Percentiles rank a stretch among this genome's conserved stretches.
phyloP scores from a whole-genome alignment of 2,329 filamentous ascomycete species.

The Penicillium decumbens region DNA sequence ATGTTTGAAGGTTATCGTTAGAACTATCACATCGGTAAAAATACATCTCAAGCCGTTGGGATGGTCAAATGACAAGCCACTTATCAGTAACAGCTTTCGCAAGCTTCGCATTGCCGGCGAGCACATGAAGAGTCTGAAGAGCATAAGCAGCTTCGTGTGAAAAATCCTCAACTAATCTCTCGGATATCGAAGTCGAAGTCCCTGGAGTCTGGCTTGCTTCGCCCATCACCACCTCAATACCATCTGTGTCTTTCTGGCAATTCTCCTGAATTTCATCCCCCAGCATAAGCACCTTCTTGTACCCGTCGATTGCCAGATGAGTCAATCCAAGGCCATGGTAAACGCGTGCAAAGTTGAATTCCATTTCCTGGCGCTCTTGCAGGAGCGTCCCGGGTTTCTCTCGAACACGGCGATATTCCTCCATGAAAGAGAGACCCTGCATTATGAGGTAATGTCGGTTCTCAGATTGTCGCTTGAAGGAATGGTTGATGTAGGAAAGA shows the following conservation, averaged over 20 bases:
- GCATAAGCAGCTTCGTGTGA: conserved; percentile 69
- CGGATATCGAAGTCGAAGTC: conserved; percentile 4
- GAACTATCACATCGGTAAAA: neutral
- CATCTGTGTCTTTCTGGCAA: conserved; percentile 32
- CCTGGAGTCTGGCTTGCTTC: conserved; percentile 7
- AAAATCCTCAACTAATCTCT: conserved; percentile 52
- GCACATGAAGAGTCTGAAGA: conserved; percentile 62
- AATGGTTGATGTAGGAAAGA: conserved; percentile 80
- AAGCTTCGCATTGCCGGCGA: conserved; percentile 58
- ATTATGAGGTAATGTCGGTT: conserved; percentile 84
- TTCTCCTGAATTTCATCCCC: conserved; percentile 43
- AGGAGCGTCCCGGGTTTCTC: conserved; percentile 40
- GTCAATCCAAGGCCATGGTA: conserved; percentile 72
- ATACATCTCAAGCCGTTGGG: neutral
- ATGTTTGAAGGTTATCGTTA: too few relatives aligned
- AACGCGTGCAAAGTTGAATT: conserved; percentile 72
- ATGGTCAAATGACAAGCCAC: conserved; percentile 51
- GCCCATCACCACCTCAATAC: conserved; percentile 30
- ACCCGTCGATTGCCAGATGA: conserved; percentile 68
- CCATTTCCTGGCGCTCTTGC: conserved; percentile 64
- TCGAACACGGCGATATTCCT: conserved; percentile 64
- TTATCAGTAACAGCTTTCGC: conserved; percentile 59
- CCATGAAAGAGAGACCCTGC: conserved; percentile 78
- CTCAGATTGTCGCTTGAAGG: conserved; percentile 80
- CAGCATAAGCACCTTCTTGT: conserved; percentile 56